These are phyloP conservation scores for Fusarium sarcochroum DNA, from an alignment of 2,329 filamentous ascomycete genomes.

Conservation along the genomic window DNA sequence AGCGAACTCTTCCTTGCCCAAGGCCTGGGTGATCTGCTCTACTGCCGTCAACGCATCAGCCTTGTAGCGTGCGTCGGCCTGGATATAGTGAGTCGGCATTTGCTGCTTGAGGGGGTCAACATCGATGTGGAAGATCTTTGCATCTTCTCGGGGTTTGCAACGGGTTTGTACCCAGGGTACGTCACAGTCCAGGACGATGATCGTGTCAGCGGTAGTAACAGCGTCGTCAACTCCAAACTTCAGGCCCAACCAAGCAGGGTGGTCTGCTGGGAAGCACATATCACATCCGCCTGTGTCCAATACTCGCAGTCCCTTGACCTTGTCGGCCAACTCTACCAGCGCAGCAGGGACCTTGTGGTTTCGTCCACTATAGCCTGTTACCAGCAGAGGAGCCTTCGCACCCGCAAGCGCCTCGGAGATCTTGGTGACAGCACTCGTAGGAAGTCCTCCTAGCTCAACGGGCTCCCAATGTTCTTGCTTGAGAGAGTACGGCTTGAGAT, in stretches of 20 bases:
- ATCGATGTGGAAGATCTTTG: conserved; percentile 74
- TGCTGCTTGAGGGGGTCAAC: conserved; percentile 77
- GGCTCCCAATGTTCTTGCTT: conserved; percentile 79
- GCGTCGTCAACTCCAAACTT: conserved; percentile 80
- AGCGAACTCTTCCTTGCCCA: conserved; percentile 63
- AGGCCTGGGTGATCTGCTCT: conserved; percentile 75
- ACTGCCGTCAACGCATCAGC: conserved; percentile 76
- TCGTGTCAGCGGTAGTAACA: conserved; percentile 84
- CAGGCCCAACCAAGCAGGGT: conserved; percentile 77
- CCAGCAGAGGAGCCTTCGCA: conserved; percentile 76
- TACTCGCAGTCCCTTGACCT: conserved; percentile 77
- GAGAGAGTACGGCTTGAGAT: conserved; percentile 79
- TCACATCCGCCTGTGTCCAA: conserved; percentile 84
- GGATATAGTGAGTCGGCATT: conserved; percentile 81
- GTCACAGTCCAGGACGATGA: conserved; percentile 89
- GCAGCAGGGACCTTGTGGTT: conserved; percentile 74
- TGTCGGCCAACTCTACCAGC: conserved; percentile 76
- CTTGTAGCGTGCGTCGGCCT: conserved; percentile 74
- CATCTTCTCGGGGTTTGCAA: conserved; percentile 66
- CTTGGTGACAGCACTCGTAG: conserved; percentile 64
- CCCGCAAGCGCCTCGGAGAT: conserved; percentile 75
- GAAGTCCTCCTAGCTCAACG: conserved; percentile 74
- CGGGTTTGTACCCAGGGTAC: conserved; percentile 94
- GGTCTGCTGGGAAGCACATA: conserved; percentile 83
- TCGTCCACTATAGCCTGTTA: conserved; percentile 80